Conservation (phyloP, 495 filamentous ascomycete genomes). For the Penicillium parvum region DNA sequence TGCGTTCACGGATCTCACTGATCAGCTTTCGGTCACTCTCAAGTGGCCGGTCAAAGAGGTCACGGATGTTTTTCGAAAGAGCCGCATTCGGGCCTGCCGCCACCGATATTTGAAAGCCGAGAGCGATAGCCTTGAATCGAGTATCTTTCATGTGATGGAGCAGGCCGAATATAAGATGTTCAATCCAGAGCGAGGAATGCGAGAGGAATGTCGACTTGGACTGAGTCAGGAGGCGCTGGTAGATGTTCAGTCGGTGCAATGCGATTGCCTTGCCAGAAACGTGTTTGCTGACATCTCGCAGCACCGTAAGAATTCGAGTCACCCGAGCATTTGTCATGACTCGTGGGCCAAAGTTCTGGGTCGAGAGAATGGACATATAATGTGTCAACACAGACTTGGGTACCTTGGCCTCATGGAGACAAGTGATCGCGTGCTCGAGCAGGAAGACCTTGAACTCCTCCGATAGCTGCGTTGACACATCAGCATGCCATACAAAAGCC, state of each 20-base stretch:
- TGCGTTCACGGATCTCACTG: slow-evolving; percentile 59
- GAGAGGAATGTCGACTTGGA: slow-evolving; percentile 61
- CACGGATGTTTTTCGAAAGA: slow-evolving; percentile 58
- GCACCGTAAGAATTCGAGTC: slow-evolving; percentile 58
- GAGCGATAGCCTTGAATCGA: slow-evolving; percentile 63
- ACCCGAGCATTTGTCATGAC: slow-evolving; percentile 67
- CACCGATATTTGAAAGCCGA: slow-evolving; percentile 64
- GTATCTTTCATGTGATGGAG: slow-evolving; percentile 74
- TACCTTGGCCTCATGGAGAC: slow-evolving; percentile 56
- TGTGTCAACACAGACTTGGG: slow-evolving; percentile 75
- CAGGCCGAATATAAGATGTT: slow-evolving; percentile 75
- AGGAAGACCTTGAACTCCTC: slow-evolving; percentile 76
- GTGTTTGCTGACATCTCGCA: slow-evolving; percentile 68
- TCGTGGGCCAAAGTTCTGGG: slow-evolving; percentile 69
- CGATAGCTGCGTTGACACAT: slow-evolving; percentile 58
- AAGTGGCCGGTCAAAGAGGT: slow-evolving; percentile 56
- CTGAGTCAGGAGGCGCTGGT: slow-evolving; percentile 68
- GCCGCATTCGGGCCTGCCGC: slow-evolving; percentile 59
- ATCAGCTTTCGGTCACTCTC: slow-evolving; percentile 57
- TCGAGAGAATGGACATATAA: slow-evolving; percentile 70
- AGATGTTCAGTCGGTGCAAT: slow-evolving; percentile 68
- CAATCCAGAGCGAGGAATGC: slow-evolving; percentile 58
- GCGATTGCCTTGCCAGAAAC: slow-evolving; percentile 74
- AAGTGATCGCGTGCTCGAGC: slow-evolving; percentile 69
- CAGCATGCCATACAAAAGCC: slow-evolving; percentile 64